These are phyloP conservation scores for Kluyveromyces starmeri DNA, from an alignment of 805 yeast species.

Conservation along the genomic window DNA sequence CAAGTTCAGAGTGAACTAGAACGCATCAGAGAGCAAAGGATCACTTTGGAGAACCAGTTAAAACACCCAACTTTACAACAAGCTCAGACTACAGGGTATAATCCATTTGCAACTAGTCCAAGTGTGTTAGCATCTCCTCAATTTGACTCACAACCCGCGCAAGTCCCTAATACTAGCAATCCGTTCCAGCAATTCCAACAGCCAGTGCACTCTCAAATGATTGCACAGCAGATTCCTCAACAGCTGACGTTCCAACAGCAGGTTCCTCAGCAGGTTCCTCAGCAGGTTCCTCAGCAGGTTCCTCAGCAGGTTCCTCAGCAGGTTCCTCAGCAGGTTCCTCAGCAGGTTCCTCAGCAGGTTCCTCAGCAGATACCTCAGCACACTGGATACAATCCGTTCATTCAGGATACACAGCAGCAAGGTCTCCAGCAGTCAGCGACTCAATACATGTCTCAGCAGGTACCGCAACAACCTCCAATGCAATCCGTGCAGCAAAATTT, in stretches of 20 bases:
- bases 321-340: conserved; percentile 10
- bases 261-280: conserved; percentile 13
- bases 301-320: conserved; percentile 10
- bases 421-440: conserved; percentile 6
- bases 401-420: conserved; percentile 2
- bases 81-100: conserved; percentile 16
- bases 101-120: conserved; percentile 24
- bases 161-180: conserved; percentile 11
- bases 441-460: conserved; percentile 11
- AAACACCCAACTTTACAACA: conserved; percentile 24
- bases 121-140: conserved; percentile 1
- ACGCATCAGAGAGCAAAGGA: conserved; percentile 28
- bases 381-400: conserved; percentile 11
- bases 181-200: conserved; percentile 23
- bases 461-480: conserved; percentile 9
- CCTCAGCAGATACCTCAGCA: conserved; percentile 13
- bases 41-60: conserved; percentile 24
- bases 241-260: conserved; percentile 11
- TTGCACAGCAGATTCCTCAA: conserved; percentile 12
- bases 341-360: conserved; percentile 10
- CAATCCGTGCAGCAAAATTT: not conserved
- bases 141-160: conserved; percentile 12
- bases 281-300: conserved; percentile 12
- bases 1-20: conserved; percentile 29
- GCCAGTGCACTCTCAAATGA: conserved; percentile 9